phyloP scores from a whole-genome alignment of 2,329 filamentous ascomycete species.

The Thelonectria rubi region DNA sequence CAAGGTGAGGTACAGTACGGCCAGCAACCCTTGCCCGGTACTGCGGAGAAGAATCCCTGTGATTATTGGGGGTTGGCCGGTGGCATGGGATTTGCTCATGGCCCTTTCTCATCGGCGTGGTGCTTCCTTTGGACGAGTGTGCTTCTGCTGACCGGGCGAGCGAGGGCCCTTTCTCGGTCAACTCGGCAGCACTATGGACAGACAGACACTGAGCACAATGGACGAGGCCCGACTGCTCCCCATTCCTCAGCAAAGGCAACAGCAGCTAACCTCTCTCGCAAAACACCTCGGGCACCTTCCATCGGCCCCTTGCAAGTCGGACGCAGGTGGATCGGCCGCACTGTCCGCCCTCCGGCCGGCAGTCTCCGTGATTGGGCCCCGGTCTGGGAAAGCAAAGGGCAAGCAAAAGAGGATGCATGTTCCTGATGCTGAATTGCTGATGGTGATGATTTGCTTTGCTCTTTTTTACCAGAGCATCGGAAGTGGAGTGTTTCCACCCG shows the following conservation, averaged over 20 bases:
- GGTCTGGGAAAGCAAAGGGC: not conserved
- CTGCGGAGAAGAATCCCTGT: constrained; percentile 21
- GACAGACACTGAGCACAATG: too few species aligned
- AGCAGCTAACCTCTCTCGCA: too few species aligned
- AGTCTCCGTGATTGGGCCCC: constrained; percentile 39
- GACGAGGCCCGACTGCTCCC: too few species aligned
- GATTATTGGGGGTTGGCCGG: not conserved
- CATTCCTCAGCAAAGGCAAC: too few species aligned
- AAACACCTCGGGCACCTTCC: not conserved
- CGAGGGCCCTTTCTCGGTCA: too few species aligned
- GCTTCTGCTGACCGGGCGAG: too few species aligned
- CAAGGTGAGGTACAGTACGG: constrained; percentile 24
- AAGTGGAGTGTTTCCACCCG: constrained; percentile 13
- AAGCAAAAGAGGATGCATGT: not conserved
- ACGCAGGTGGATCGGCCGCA: constrained; percentile 25
- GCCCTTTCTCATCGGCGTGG: not conserved
- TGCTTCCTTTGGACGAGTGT: not conserved
- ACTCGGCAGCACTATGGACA: too few species aligned
- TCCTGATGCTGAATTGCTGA: not conserved
- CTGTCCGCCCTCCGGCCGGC: constrained; percentile 29
- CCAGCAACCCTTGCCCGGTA: too few species aligned
- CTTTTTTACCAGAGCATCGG: not conserved
- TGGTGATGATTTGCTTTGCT: not conserved
- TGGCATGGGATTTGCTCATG: not conserved
- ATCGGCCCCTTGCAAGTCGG: constrained; percentile 16